phyloP scores from a whole-genome alignment of 371 early-diverging fungal genomes.

The Apophysomyces variabilis region DNA sequence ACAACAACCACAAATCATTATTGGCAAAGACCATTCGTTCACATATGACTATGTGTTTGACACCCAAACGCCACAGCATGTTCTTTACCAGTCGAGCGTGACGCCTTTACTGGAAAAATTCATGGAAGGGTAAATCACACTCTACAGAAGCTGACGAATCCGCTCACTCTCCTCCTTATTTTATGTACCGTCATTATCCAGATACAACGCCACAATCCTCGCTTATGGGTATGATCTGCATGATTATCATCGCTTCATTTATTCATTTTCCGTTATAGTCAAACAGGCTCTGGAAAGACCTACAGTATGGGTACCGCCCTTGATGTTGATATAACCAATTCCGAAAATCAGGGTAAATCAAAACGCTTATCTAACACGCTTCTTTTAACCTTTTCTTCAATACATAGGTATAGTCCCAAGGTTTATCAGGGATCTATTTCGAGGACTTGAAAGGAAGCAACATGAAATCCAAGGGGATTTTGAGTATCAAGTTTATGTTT shows the following conservation, averaged over 20 bases:
- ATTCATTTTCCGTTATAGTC: constrained; percentile 40
- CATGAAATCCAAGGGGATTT: constrained; percentile 17
- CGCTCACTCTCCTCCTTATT: neutral
- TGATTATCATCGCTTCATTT: neutral
- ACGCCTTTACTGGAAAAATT: constrained; percentile 78
- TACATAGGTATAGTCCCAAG: constrained; percentile 86
- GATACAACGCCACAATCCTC: constrained; percentile 88
- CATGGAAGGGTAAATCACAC: constrained; percentile 72
- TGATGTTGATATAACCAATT: constrained; percentile 39
- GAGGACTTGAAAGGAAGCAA: constrained; percentile 20
- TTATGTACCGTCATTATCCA: constrained; percentile 12
- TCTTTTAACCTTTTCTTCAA: neutral
- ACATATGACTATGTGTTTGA: constrained; percentile 87
- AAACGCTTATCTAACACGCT: neutral
- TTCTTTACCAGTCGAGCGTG: constrained; percentile 71
- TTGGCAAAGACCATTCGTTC: constrained; percentile 72
- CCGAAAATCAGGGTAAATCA: constrained; percentile 34
- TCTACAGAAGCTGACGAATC: neutral
- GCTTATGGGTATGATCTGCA: constrained; percentile 87
- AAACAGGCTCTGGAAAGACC: constrained; percentile 97
- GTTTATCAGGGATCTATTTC: constrained; percentile 74
- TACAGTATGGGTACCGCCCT: constrained; percentile 94
- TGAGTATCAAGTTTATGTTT: constrained; percentile 66
- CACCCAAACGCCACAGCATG: constrained; percentile 66
- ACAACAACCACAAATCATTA: constrained; percentile 61